Evolutionary conservation across 177 flowering plant species (phyloP), one percentile per base, ranked within the genome.

Genomic region (Tripterygium wilfordii): DNA sequence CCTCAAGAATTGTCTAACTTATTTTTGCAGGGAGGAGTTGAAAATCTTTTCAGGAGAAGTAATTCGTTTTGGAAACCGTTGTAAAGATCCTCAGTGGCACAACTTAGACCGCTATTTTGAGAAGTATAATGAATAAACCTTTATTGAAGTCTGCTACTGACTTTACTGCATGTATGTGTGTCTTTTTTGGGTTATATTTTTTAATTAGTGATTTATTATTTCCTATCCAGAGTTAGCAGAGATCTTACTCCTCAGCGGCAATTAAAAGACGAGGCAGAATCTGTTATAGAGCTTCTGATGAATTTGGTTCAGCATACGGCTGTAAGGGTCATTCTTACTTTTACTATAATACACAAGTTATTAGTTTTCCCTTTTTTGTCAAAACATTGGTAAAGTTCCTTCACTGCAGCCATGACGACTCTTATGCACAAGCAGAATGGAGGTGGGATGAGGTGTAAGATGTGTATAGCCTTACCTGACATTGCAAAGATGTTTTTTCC

Each of bases 81-180:
- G 69, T 56, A 79, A 68, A 70, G 82, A 79, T 69, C 69, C 80
- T 49, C 80, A 77, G 51, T 79, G 85, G 85, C 85, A 74, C 53
- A 69, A 79, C 54, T 67, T 79, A 66, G 78, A 77, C 16, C 80
- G 74, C 19, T 79, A 69, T 45, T 79, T 79, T 64, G 67, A 77
- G 47, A 79, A 77, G 85, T 79, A 77, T 60, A 24, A 20, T 32
- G 7, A 1, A 26, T 44, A 19, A 10, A 10, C 17, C 14, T 33
- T 48, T 39, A 36, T 22, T 35, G n/a, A 7, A 16, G 24, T 36
- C 40, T 22, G 21, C 21, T 25, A n/a, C 30, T 30, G 18, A 16
- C 8, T 37, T 41, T 18, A 12, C 14, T 14, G 8, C 44, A 18
- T 51, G 30, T 23, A 10, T 8, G 5, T 15, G 8, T 32, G 27